phyloP scores from a whole-genome alignment of 2,329 filamentous ascomycete species.

The Colletotrichum sp. region DNA sequence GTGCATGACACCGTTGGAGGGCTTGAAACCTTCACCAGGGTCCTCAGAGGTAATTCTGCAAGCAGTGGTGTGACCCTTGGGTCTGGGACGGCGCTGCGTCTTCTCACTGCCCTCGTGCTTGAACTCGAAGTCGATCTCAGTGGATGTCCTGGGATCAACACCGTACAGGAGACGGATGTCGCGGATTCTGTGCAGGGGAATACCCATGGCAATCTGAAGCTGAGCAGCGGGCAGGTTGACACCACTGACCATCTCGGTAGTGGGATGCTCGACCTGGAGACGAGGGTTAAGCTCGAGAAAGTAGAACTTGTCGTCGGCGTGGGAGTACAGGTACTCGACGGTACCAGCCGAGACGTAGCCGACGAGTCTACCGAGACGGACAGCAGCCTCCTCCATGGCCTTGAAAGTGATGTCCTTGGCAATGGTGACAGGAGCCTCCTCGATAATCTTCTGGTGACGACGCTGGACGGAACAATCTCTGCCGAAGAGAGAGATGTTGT shows the following conservation, averaged over 20 bases:
- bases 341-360: conserved; percentile 99
- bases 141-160: conserved; percentile 84
- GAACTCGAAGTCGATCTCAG: conserved; percentile 96
- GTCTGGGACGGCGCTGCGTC: conserved; percentile 86
- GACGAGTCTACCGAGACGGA: conserved; percentile 90
- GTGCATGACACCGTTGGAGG: conserved; percentile 98
- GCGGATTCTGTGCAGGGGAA: conserved; percentile 91
- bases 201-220: conserved; percentile 98
- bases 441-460: conserved; percentile 99
- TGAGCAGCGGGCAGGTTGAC: conserved; percentile 97
- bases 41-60: conserved; percentile 99
- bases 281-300: conserved; percentile 98
- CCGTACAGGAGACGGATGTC: conserved; percentile 97
- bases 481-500: conserved; percentile 98
- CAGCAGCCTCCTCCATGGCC: conserved; percentile 95
- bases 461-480: conserved; percentile 98
- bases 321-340: conserved; percentile 98
- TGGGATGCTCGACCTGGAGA: conserved; percentile 99
- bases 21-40: conserved; percentile 99
- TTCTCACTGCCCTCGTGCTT: conserved; percentile 81
- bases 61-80: conserved; percentile 96
- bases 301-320: conserved; percentile 98
- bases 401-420: conserved; percentile 89
- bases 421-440: conserved; percentile 97
- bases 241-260: conserved; percentile 98